These are phyloP conservation scores for Xylariales sp. DNA, from an alignment of 2,329 filamentous ascomycete genomes.

Conservation along the genomic window DNA sequence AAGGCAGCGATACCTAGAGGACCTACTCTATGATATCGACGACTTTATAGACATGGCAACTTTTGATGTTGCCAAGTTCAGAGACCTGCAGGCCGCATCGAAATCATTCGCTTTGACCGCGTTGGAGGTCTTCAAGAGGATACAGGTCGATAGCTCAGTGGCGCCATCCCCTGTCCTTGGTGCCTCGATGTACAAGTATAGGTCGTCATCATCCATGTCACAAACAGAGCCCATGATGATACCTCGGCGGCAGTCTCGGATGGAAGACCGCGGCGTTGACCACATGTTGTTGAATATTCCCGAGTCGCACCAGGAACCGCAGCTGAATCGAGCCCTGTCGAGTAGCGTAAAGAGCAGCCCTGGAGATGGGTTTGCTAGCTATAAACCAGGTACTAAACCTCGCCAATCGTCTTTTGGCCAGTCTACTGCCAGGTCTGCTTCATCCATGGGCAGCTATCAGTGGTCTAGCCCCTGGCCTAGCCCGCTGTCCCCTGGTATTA, in stretches of 20 bases:
- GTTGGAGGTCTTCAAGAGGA: slow-evolving; percentile 29
- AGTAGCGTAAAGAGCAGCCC: slow-evolving; percentile 7
- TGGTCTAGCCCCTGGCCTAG: no score
- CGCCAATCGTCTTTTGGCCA: no score
- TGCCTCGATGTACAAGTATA: slow-evolving; percentile 21
- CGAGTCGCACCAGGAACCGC: background rate
- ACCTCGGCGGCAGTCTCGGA: background rate
- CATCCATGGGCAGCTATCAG: no score
- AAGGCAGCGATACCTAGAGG: slow-evolving; percentile 27
- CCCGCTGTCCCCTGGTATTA: no score
- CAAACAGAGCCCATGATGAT: slow-evolving; percentile 1
- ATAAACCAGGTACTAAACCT: no score
- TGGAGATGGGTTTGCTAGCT: background rate
- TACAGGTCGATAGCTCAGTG: slow-evolving; percentile 20
- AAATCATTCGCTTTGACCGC: slow-evolving; percentile 35
- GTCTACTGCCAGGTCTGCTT: no score
- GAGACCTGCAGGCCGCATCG: slow-evolving; percentile 32
- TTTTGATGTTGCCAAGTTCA: slow-evolving; percentile 30
- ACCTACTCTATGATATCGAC: slow-evolving; percentile 39
- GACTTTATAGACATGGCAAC: slow-evolving; percentile 33
- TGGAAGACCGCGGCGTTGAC: background rate
- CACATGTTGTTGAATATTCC: background rate
- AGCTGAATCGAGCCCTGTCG: slow-evolving; percentile 8
- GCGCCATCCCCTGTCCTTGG: slow-evolving; percentile 7
- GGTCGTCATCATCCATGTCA: slow-evolving; percentile 7